Percentiles rank a stretch among this genome's conserved stretches.
phyloP scores from a whole-genome alignment of 352 stramenopile species.

The Phytophthora fragariae region DNA sequence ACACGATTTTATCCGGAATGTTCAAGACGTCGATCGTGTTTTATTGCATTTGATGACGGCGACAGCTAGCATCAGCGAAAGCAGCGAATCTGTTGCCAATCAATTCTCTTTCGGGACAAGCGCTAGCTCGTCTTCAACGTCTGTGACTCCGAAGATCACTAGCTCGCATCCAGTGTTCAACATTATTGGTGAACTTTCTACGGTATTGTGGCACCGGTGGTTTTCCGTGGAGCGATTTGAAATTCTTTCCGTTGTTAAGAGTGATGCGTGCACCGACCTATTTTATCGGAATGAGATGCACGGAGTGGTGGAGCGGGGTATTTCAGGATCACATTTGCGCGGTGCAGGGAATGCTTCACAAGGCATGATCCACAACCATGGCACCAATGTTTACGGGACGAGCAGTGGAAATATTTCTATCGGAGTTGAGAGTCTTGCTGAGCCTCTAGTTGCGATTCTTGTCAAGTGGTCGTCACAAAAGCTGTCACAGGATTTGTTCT shows the following conservation, averaged over 20 bases:
- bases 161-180: conserved; percentile 89
- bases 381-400: conserved; percentile 45
- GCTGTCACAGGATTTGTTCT: conserved; percentile 80
- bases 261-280: conserved; percentile 60
- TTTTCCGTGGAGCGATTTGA: conserved; percentile 92
- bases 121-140: conserved; percentile 37
- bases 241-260: conserved; percentile 76
- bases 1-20: conserved; percentile 85
- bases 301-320: conserved; percentile 40
- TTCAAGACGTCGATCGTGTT: conserved; percentile 88
- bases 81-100: conserved; percentile 52
- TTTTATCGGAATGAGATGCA: conserved; percentile 72
- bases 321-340: conserved; percentile 34
- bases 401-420: conserved; percentile 41
- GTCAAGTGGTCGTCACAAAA: conserved; percentile 83
- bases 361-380: conserved; percentile 45
- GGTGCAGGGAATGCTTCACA: conserved; percentile 32
- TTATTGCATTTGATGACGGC: conserved; percentile 87
- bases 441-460: conserved; percentile 64
- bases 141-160: conserved; percentile 42
- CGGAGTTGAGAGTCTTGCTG: conserved; percentile 63
- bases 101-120: conserved; percentile 81
- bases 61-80: conserved; percentile 52
- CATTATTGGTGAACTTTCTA: conserved; percentile 88
- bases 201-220: conserved; percentile 91